Conservation (phyloP, 2,329 filamentous ascomycete genomes). For the Neofusicoccum kwambonambiense region DNA sequence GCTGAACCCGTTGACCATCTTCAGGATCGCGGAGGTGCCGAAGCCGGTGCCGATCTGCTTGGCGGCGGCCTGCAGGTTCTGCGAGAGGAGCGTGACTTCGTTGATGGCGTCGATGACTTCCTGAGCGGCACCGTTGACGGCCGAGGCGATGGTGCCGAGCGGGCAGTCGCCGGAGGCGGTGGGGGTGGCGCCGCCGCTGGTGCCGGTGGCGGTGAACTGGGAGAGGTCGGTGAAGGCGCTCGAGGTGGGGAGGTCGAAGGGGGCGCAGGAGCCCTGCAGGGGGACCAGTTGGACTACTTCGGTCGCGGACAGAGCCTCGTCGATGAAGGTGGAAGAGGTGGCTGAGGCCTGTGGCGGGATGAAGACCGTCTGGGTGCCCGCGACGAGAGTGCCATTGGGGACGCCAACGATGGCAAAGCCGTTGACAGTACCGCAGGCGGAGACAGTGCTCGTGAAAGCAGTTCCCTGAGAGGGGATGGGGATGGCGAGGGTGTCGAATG, state of each 20-base stretch:
- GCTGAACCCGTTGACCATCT: conserved; percentile 15
- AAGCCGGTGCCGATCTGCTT: conserved; percentile 13
- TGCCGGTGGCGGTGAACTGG: not conserved
- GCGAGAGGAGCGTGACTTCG: conserved; percentile 20
- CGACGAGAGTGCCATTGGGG: conserved; percentile 12
- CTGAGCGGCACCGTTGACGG: conserved; percentile 14
- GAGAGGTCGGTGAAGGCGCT: not conserved
- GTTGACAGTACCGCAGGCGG: conserved; percentile 15
- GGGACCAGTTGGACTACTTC: conserved; percentile 16
- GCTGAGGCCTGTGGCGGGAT: conserved; percentile 15
- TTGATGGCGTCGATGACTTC: conserved; percentile 22
- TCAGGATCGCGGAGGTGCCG: not conserved
- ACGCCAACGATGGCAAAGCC: conserved; percentile 18
- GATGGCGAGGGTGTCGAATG: conserved; percentile 9
- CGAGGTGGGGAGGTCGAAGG: not conserved
- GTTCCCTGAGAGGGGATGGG: conserved; percentile 10
- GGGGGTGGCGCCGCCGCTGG: not conserved
- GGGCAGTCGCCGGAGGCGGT: conserved; percentile 16
- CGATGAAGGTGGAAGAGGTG: conserved; percentile 6
- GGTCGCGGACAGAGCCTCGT: conserved; percentile 9
- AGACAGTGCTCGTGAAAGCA: conserved; percentile 13
- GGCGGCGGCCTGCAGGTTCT: conserved; percentile 18
- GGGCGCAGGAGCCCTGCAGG: conserved; percentile 15
- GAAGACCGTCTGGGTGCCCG: conserved; percentile 18
- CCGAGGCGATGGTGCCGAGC: conserved; percentile 14